Evolutionary conservation across 2,329 filamentous ascomycete genomes (phyloP), one percentile per base, ranked within the genome.

Genomic region (Colletotrichum plurivorum): DNA sequence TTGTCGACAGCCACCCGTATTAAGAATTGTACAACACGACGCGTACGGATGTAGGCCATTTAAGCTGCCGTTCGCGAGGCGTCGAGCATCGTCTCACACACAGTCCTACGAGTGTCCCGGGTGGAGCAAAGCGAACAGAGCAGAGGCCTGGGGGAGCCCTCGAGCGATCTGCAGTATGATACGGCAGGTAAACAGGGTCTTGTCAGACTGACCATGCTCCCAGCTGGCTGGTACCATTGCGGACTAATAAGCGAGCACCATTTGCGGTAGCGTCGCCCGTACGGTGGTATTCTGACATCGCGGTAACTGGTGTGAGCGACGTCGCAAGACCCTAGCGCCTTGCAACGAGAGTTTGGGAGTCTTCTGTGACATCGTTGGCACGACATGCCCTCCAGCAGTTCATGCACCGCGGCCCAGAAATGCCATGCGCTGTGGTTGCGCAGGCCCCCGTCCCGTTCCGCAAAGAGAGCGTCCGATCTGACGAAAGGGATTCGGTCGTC

Each of bases 181-280:
- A 69, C 49, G 27, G 52, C 48, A 56, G 67, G 46, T 55, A 56
- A 51, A 51, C 49, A 56, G 67, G 56, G 39, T 49, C 62, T 63
- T 61, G 51, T 46, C 15, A 61, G 56, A 45, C 56, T 25, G 55
- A 55, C 22, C 55, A 48, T 58, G 41, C 63, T 68, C 63, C 67
- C 67, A 70, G 58, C 53, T 57, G 63, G 63, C 58, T 20, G 67
- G 67, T 62, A 63, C 57, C 31, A 52, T 63, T 53, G 58, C 41
- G 46, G 57, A 59, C 55, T 63, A 25, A 25, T 25, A 54, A 56
- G 52, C 52, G 41, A 59, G 48, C 20, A 39, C 67, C 58, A 39
- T 54, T 49, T 68, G 63, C 63, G 67, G 57, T 57, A 70, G 63
- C 52, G 25, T 69, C 49, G 27, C 49, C 49, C 54, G 62, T 45